These are phyloP conservation scores for Debaryomyces prosopidis DNA, from an alignment of 805 yeast genomes.

Conservation along the genomic window DNA sequence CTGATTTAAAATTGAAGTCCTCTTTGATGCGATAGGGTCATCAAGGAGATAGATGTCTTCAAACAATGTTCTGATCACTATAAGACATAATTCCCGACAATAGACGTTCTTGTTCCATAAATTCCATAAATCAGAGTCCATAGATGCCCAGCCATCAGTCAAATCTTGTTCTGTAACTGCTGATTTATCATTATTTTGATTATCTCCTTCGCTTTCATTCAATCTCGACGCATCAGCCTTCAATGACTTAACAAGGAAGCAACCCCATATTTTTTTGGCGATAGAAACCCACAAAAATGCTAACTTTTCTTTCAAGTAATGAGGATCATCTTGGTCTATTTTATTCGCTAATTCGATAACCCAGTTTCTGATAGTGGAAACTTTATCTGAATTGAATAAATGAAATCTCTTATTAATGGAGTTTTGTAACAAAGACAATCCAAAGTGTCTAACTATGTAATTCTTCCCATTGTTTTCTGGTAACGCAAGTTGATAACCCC, in stretches of 20 bases:
- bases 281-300: constrained; percentile 90
- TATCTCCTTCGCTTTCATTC: neutral
- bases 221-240: constrained; percentile 3
- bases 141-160: constrained; percentile 74
- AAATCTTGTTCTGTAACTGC: constrained; percentile 49
- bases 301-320: constrained; percentile 83
- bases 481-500: constrained; percentile 86
- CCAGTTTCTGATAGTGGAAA: constrained; percentile 78
- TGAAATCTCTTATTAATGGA: constrained; percentile 64
- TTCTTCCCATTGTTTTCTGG: constrained; percentile 57
- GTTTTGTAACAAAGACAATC: constrained; percentile 74
- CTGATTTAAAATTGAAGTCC: constrained; percentile 76
- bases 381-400: constrained; percentile 53
- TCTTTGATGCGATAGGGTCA: constrained; percentile 83
- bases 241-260: constrained; percentile 46
- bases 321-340: constrained; percentile 70
- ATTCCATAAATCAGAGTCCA: constrained; percentile 76
- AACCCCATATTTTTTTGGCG: constrained; percentile 92
- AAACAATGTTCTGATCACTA: constrained; percentile 80
- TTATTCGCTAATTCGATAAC: constrained; percentile 72
- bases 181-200: constrained; percentile 24
- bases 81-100: constrained; percentile 73
- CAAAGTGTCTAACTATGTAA: constrained; percentile 84
- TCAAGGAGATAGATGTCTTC: constrained; percentile 92
- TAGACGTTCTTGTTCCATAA: constrained; percentile 69